Percentiles rank a stretch among this genome's conserved stretches.
Conservation (phyloP, 768 basidiomycete species). For the Amanita exitialis region DNA sequence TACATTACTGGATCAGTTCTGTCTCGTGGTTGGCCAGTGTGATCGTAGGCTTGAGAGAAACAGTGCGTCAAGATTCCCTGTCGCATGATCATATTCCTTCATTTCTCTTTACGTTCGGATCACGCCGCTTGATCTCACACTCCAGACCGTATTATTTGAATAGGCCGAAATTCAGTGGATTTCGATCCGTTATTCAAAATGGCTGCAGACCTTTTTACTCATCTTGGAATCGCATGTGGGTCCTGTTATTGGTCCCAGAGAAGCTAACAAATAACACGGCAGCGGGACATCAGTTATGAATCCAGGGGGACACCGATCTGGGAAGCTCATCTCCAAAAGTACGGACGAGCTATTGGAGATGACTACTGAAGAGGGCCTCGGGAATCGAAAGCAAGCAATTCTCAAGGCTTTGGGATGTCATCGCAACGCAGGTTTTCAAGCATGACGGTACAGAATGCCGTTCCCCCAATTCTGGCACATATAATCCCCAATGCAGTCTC, state of each 20-base stretch:
- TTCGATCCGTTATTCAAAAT: constrained; percentile 6
- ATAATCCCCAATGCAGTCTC: constrained; percentile 2
- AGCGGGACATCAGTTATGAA: not conserved
- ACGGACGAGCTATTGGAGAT: not conserved
- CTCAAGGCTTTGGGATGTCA: not conserved
- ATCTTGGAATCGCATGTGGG: constrained; percentile 7
- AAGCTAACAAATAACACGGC: not conserved
- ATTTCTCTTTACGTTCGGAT: not conserved
- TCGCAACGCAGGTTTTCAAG: no score
- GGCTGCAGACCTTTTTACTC: constrained; percentile 8
- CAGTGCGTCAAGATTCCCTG: constrained; percentile 6
- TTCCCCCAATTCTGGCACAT: constrained; percentile 5
- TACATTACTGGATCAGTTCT: constrained; percentile 11
- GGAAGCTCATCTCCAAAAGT: not conserved
- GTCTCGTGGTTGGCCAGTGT: constrained; percentile 10
- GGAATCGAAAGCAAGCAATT: not conserved
- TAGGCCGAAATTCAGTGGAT: constrained; percentile 6
- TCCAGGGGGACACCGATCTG: not conserved
- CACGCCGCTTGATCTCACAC: constrained; percentile 7
- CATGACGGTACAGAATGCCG: not conserved
- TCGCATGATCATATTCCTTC: not conserved
- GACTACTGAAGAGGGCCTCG: not conserved
- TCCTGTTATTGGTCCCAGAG: not conserved
- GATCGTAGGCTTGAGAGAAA: constrained; percentile 13
- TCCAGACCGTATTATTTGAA: constrained; percentile 11